phyloP scores from a whole-genome alignment of 2,329 filamentous ascomycete genomes.

The Arthrobotrys sinensis region DNA sequence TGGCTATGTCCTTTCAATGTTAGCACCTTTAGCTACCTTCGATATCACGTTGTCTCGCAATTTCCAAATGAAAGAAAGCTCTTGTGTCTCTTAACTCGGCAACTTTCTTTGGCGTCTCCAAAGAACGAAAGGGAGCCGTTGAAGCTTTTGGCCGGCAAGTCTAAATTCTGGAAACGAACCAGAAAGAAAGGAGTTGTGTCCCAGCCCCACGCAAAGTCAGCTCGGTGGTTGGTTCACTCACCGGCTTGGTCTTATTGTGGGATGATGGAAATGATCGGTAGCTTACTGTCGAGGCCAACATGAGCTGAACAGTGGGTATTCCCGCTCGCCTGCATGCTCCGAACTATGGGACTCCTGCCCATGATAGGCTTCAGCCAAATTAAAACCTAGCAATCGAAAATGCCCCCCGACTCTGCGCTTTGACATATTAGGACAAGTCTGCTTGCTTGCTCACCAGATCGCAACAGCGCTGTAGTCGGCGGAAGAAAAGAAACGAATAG shows the following conservation, averaged over 20 bases:
- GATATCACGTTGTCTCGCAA: conserved; percentile 56
- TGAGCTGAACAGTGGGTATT: conserved; percentile 60
- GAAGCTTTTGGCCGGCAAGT: conserved; percentile 2
- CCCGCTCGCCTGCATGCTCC: conserved; percentile 55
- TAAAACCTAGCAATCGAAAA: conserved; percentile 34
- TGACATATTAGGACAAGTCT: conserved; percentile 44
- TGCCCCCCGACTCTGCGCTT: conserved; percentile 34
- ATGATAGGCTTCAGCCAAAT: conserved; percentile 59
- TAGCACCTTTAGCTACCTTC: conserved; percentile 15
- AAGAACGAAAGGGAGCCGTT: conserved; percentile 1
- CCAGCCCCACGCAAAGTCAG: conserved; percentile 58
- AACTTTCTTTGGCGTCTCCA: background rate
- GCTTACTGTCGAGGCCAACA: conserved; percentile 51
- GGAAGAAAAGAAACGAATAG: no score
- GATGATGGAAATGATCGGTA: conserved; percentile 48
- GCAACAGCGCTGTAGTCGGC: conserved; percentile 29
- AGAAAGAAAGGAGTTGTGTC: conserved; percentile 48
- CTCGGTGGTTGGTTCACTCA: conserved; percentile 59
- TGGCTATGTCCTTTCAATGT: conserved; percentile 56
- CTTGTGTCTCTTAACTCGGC: background rate
- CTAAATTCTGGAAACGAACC: conserved; percentile 36
- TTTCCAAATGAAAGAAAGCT: conserved; percentile 40
- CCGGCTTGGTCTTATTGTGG: conserved; percentile 56
- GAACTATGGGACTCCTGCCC: conserved; percentile 40
- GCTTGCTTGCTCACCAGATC: conserved; percentile 46